These are phyloP conservation scores for Fonsecaea erecta DNA, from an alignment of 2,329 filamentous ascomycete genomes.

Conservation along the genomic window DNA sequence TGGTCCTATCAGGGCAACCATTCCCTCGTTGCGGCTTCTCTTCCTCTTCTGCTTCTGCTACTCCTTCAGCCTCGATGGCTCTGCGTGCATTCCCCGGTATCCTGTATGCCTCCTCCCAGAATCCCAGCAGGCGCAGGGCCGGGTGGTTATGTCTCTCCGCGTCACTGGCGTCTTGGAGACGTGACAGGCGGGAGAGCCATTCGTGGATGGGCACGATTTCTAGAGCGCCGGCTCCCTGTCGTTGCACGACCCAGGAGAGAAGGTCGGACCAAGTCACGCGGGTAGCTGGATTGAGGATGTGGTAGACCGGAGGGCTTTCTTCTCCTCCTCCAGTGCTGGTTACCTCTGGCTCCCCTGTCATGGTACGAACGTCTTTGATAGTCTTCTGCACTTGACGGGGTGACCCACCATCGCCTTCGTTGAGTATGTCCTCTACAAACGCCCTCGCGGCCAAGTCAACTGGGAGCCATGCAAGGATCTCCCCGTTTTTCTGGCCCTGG, in stretches of 20 bases:
- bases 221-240: slow-evolving; percentile 2
- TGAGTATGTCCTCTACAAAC: slow-evolving; percentile 39
- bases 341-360: neutral
- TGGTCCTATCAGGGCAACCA: neutral
- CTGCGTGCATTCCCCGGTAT: too few species aligned
- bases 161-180: slow-evolving; percentile 34
- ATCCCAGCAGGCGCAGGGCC: slow-evolving; percentile 53
- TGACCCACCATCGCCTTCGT: neutral
- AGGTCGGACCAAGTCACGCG: slow-evolving; percentile 19
- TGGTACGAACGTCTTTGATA: neutral
- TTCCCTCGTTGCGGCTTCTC: neutral
- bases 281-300: slow-evolving; percentile 55
- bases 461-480: slow-evolving; percentile 51
- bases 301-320: slow-evolving; percentile 46
- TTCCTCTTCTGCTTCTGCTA: neutral
- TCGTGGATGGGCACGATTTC: slow-evolving; percentile 49
- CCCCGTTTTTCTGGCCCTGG: slow-evolving; percentile 37
- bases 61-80: neutral
- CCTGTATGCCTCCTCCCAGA: slow-evolving; percentile 55
- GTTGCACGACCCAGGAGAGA: slow-evolving; percentile 8
- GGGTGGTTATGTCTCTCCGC: slow-evolving; percentile 52
- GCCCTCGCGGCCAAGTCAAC: slow-evolving; percentile 50
- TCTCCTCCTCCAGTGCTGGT: neutral
- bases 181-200: slow-evolving; percentile 52
- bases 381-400: neutral